Evolutionary conservation across 805 yeast genomes (phyloP).

Genomic region (Lachancea waltii): DNA sequence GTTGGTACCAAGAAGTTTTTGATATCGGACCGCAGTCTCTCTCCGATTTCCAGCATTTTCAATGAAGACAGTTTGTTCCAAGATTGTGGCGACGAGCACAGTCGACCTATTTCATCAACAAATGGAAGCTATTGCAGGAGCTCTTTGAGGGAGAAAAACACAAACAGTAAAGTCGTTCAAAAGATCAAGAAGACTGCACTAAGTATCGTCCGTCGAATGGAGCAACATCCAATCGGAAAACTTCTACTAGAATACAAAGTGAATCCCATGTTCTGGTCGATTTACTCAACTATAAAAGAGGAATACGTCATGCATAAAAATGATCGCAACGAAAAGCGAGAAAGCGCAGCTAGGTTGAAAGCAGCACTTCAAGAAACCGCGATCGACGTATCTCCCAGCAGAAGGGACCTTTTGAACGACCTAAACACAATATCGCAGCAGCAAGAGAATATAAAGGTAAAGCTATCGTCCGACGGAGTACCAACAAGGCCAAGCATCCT

Average conservation of each 20-base stretch:
- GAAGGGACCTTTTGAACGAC: conserved; percentile 10
- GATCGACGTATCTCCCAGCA: conserved; percentile 7
- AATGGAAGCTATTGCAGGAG: conserved; percentile 1
- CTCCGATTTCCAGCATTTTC: conserved; percentile 9
- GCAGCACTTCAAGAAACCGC: neutral
- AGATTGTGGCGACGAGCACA: conserved; percentile 1
- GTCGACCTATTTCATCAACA: conserved; percentile 1
- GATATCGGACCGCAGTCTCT: conserved; percentile 4
- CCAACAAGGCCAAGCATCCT: conserved; percentile 11
- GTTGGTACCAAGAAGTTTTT: neutral
- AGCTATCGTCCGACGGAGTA: neutral
- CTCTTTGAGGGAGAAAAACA: neutral
- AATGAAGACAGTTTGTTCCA: conserved; percentile 6
- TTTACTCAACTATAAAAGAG: conserved; percentile 8
- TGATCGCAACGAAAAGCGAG: neutral
- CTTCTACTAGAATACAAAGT: conserved; percentile 13
- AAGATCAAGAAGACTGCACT: conserved; percentile 13
- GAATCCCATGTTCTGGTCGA: conserved; percentile 11
- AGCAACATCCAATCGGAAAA: conserved; percentile 21
- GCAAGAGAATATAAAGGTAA: conserved; percentile 4
- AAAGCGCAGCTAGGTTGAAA: neutral
- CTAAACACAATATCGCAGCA: conserved; percentile 6
- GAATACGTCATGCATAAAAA: conserved; percentile 7
- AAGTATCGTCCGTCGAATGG: conserved; percentile 16
- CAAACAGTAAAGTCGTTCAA: too few relatives aligned